Percentiles rank a stretch among this genome's conserved stretches.
phyloP scores from a whole-genome alignment of 208 protist genomes.

The Blechomonas ayalai region DNA sequence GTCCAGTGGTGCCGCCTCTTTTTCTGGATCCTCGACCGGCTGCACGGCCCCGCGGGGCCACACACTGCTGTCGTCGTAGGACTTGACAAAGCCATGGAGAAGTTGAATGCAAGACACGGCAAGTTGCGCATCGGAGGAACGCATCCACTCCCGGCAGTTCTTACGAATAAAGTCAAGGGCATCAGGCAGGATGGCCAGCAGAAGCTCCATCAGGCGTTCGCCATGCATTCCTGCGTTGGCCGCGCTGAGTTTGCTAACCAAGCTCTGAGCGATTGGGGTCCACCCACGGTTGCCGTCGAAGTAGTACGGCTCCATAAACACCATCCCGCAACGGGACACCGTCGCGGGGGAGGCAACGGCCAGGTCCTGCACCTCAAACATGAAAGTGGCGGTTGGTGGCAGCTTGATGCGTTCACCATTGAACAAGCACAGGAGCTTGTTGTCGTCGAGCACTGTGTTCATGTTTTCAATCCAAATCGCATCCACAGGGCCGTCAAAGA shows the following conservation, averaged over 20 bases:
- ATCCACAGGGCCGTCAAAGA: conserved; percentile 99
- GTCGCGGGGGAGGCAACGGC: conserved; percentile 97
- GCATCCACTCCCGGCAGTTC: conserved; percentile 86
- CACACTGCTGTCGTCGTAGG: conserved; percentile 30
- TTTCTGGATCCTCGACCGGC: conserved; percentile 18
- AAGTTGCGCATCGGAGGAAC: conserved; percentile 85
- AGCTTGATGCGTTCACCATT: conserved; percentile 97
- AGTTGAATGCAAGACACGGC: conserved; percentile 89
- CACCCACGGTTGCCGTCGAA: conserved; percentile 86
- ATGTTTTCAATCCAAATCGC: conserved; percentile 99
- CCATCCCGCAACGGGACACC: conserved; percentile 98
- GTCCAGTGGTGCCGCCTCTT: conserved; percentile 15
- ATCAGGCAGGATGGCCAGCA: conserved; percentile 64
- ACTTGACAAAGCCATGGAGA: conserved; percentile 67
- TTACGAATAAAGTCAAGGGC: conserved; percentile 85
- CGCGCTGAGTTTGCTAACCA: conserved; percentile 44
- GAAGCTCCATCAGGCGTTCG: conserved; percentile 68
- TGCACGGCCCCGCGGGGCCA: conserved; percentile 44
- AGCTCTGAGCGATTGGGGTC: conserved; percentile 66
- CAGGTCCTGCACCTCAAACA: conserved; percentile 98
- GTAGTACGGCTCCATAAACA: conserved; percentile 95
- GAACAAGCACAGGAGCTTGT: conserved; percentile 97
- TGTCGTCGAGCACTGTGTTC: conserved; percentile 99
- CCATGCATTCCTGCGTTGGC: conserved; percentile 28
- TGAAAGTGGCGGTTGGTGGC: conserved; percentile 88